Evolutionary conservation across 371 early-diverging fungal species (phyloP).

Genomic region (Rhizomucor miehei): DNA sequence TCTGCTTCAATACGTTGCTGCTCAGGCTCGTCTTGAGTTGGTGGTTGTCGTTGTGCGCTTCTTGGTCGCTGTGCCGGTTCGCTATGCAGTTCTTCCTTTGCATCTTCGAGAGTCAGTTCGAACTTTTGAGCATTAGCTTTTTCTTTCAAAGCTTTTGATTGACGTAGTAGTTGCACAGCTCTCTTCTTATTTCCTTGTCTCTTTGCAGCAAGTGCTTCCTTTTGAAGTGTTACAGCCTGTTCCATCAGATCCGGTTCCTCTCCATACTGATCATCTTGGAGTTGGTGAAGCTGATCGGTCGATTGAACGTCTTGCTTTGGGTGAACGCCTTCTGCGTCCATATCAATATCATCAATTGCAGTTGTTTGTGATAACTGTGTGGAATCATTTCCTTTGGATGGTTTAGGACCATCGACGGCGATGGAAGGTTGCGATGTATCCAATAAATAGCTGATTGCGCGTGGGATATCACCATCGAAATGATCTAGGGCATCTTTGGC

Average conservation of each 20-base stretch:
- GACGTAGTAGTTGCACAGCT: constrained; percentile 33
- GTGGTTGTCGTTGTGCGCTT: background rate
- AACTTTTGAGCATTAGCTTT: constrained; percentile 17
- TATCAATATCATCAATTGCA: background rate
- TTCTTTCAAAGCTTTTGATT: constrained; percentile 30
- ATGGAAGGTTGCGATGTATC: constrained; percentile 36
- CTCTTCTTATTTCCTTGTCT: constrained; percentile 40
- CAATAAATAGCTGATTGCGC: too few relatives aligned
- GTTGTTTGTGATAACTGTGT: background rate
- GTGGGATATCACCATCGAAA: too few relatives aligned
- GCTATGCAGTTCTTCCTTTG: background rate
- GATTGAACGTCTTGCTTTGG: background rate
- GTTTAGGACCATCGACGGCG: constrained; percentile 26
- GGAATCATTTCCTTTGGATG: background rate
- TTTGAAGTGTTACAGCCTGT: constrained; percentile 31
- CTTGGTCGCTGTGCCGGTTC: background rate
- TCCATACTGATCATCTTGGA: constrained; percentile 9
- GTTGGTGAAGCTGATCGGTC: background rate
- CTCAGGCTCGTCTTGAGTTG: background rate
- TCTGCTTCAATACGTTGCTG: background rate
- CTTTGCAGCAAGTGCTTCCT: constrained; percentile 39
- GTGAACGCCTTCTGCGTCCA: background rate
- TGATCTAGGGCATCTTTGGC: constrained; percentile 21
- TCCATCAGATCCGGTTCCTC: constrained; percentile 21
- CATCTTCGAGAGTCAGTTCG: background rate